Evolutionary conservation across 2,329 filamentous ascomycete genomes (phyloP).

Genomic region (Tolypocladium paradoxum): DNA sequence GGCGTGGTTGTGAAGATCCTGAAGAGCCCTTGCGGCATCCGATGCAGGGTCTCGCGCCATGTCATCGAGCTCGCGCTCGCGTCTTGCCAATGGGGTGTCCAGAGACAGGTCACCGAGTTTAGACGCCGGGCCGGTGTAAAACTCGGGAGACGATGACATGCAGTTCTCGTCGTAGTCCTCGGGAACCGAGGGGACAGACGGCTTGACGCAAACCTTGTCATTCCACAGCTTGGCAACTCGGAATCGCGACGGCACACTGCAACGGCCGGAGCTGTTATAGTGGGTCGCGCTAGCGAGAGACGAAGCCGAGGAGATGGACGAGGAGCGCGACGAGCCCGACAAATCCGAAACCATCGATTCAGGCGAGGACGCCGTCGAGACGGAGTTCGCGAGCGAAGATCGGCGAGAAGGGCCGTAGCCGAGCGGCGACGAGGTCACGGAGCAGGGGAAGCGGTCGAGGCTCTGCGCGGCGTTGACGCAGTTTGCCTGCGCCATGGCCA

Average conservation of each 20-base stretch:
- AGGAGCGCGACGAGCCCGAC: slow-evolving; percentile 51
- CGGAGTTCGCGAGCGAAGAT: slow-evolving; percentile 52
- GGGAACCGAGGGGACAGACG: slow-evolving; percentile 44
- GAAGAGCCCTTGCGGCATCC: slow-evolving; percentile 46
- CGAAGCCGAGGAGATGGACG: slow-evolving; percentile 53
- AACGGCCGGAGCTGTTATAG: slow-evolving; percentile 26
- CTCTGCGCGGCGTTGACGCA: slow-evolving; percentile 34
- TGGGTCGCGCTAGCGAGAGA: slow-evolving; percentile 49
- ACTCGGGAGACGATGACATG: slow-evolving; percentile 45
- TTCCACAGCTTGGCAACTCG: slow-evolving; percentile 47
- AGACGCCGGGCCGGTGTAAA: slow-evolving; percentile 40
- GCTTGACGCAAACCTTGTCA: slow-evolving; percentile 43
- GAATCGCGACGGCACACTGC: slow-evolving; percentile 53
- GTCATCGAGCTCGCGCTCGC: slow-evolving; percentile 35
- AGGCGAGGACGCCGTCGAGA: slow-evolving; percentile 53
- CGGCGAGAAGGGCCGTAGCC: slow-evolving; percentile 38
- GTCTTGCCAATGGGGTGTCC: slow-evolving; percentile 34
- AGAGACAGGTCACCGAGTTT: slow-evolving; percentile 40
- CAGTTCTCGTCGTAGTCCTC: slow-evolving; percentile 43
- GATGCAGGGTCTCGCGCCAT: slow-evolving; percentile 31
- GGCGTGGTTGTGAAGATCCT: slow-evolving; percentile 48
- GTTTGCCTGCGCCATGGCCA: slow-evolving; percentile 47
- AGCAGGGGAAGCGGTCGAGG: slow-evolving; percentile 40
- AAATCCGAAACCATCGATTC: slow-evolving; percentile 58
- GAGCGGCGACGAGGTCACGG: slow-evolving; percentile 40